A percentile compares a stretch with the other conserved stretches of the same genome.
Conservation (phyloP, 2,329 filamentous ascomycete genomes). For the Colletotrichum eleusines region DNA sequence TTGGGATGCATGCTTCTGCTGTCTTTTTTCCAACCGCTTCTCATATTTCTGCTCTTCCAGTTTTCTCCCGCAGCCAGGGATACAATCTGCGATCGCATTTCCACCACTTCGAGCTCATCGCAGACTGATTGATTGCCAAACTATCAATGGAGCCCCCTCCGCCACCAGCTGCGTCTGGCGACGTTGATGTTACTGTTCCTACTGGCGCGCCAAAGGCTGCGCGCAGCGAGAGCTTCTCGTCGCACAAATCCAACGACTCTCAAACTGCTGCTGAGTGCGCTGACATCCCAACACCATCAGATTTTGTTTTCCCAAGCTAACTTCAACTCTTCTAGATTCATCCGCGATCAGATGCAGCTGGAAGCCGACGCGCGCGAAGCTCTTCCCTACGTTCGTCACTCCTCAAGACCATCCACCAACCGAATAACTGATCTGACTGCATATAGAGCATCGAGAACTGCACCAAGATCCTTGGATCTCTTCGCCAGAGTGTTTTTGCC, state of each 20-base stretch:
- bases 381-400: slow-evolving; percentile 83
- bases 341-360: slow-evolving; percentile 88
- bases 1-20: not conserved
- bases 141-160: slow-evolving; percentile 56
- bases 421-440: slow-evolving; percentile 7
- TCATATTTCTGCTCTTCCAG: not conserved
- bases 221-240: slow-evolving; percentile 71
- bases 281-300: not conserved
- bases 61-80: not conserved
- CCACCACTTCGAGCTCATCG: not conserved
- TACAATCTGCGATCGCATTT: not conserved
- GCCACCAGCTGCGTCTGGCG: slow-evolving; percentile 45
- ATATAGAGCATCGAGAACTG: slow-evolving; percentile 90
- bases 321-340: slow-evolving; percentile 70
- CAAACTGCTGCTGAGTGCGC: slow-evolving; percentile 79
- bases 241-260: slow-evolving; percentile 70
- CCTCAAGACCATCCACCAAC: not conserved
- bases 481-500: slow-evolving; percentile 91
- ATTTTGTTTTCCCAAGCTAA: not conserved
- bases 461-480: slow-evolving; percentile 87
- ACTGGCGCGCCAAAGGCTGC: slow-evolving; percentile 44
- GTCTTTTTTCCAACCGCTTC: not conserved
- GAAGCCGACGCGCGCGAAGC: slow-evolving; percentile 96
- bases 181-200: slow-evolving; percentile 43
- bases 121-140: not conserved